phyloP scores from a whole-genome alignment of 23 red algal genomes.

The Cyanidiococcus yangmingshanensis region DNA sequence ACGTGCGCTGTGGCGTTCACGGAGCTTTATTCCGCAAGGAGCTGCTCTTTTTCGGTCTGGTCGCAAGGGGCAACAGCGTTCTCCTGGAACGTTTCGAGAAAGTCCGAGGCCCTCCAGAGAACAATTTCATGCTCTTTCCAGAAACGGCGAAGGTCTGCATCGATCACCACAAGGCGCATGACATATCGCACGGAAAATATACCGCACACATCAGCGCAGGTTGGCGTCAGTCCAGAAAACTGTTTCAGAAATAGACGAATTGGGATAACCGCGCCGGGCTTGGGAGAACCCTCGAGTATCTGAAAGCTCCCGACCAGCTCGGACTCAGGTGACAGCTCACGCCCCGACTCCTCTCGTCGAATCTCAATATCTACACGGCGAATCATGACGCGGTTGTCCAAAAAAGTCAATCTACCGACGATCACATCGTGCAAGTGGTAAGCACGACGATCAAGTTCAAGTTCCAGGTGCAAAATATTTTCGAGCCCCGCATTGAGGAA shows the following conservation, averaged over 20 bases:
- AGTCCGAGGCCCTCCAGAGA: slow-evolving; percentile 17
- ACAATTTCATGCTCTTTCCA: slow-evolving; percentile 89
- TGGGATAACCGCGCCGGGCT: slow-evolving; percentile 63
- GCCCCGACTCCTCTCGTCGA: slow-evolving; percentile 60
- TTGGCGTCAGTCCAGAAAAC: slow-evolving; percentile 73
- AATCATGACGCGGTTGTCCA: slow-evolving; percentile 74
- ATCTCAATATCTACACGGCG: slow-evolving; percentile 98
- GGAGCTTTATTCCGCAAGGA: too few species aligned
- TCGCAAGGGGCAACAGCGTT: too few species aligned
- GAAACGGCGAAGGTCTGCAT: slow-evolving; percentile 83
- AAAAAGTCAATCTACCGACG: slow-evolving; percentile 78
- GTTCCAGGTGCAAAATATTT: slow-evolving; percentile 91
- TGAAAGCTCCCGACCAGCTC: slow-evolving; percentile 94
- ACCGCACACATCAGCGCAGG: slow-evolving; percentile 69
- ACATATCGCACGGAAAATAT: slow-evolving; percentile 96
- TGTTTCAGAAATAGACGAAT: slow-evolving; percentile 78
- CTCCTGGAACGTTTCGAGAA: too few species aligned
- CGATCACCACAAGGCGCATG: slow-evolving; percentile 82
- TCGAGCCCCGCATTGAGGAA: slow-evolving; percentile 96
- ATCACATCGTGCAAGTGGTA: slow-evolving; percentile 78
- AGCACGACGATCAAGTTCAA: slow-evolving; percentile 73
- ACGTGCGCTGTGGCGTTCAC: too few species aligned
- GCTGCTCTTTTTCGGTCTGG: too few species aligned
- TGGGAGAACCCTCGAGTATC: slow-evolving; percentile 80
- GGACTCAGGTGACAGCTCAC: slow-evolving; percentile 59